Evolutionary conservation across 2,329 filamentous ascomycete genomes (phyloP), one percentile per base, ranked within the genome.

Genomic region (Aspergillus sp.): DNA sequence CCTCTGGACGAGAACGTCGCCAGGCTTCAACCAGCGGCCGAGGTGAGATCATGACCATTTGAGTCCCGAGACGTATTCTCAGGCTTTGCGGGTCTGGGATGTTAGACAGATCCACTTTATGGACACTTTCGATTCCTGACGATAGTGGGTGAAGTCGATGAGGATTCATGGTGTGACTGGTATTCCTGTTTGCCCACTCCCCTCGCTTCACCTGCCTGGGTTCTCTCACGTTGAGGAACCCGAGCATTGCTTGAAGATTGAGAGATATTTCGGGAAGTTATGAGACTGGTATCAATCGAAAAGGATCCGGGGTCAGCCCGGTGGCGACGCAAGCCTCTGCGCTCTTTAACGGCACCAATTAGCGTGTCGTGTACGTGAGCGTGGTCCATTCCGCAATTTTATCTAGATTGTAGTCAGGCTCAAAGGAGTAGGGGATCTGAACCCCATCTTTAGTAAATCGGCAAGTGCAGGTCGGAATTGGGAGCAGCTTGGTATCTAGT

Each of bases 1-100:
- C 39, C 52, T 59, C 59, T 61, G 52, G 56, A 58, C 50, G 39
- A 55, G 39, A 45, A 41, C 39, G 38, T 55, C 36, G 52, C 52
- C 38, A 30, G 36, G n/a, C 9, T 19, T 38, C 39, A 7, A 30
- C 23, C 32, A 55, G 17, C 43, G 47, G 25, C 28, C 47, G 47
- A 15, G 15, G 47, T 32, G 28, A 50, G 47, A 50, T 50, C 47
- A 50, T 50, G 47, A 30, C 47, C 47, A 50, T 23, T 32, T 17
- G 47, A 30, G 15, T 32, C 30, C 25, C 47, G 47, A 19, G 25
- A 17, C 25, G 25, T 32, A n/a, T 50, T 9, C 47, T 30, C 23
- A 50, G 47, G 28, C 23, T 50, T 50, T n/a, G 15, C 47, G 25
- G 32, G 25, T 23, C 47, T 19, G 25, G 25, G 15, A 50, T 50